Conservation (phyloP, 2,329 filamentous ascomycete genomes). For the Rutstroemia sydowiana region DNA sequence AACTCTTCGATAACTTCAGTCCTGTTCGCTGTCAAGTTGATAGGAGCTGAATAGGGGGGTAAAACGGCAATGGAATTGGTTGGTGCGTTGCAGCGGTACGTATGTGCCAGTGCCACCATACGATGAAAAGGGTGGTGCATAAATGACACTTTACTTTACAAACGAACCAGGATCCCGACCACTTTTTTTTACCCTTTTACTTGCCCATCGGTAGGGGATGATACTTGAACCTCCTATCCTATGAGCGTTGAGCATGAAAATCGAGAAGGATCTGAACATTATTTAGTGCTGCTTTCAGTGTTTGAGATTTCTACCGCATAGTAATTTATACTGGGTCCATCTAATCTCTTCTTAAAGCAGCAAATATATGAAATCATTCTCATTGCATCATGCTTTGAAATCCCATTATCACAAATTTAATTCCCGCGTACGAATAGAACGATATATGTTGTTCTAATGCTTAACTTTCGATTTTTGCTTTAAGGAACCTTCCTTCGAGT, state of each 20-base stretch:
- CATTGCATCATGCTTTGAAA: too few species aligned
- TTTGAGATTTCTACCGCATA: not conserved
- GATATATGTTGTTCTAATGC: too few species aligned
- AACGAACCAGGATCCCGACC: not conserved
- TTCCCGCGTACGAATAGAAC: too few species aligned
- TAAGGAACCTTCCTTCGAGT: too few species aligned
- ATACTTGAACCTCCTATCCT: not conserved
- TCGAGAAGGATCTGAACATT: too few species aligned
- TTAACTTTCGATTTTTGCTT: too few species aligned
- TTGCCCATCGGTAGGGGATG: not conserved
- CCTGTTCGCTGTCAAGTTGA: not conserved
- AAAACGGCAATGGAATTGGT: slow-evolving; percentile 6
- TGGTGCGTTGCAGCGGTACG: not conserved
- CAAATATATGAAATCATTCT: too few species aligned
- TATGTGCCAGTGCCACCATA: too few species aligned
- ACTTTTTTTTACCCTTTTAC: not conserved
- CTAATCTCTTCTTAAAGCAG: not conserved
- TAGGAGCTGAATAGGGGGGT: slow-evolving; percentile 4
- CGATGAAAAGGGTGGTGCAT: slow-evolving; percentile 3
- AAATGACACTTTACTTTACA: slow-evolving; percentile 4
- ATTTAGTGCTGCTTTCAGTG: not conserved
- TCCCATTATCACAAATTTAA: too few species aligned
- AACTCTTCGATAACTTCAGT: too few species aligned
- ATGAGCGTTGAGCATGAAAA: too few species aligned
- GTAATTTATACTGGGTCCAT: not conserved